Evolutionary conservation across 345 rosid genomes (phyloP).

Genomic region (Hypericum perforatum): DNA sequence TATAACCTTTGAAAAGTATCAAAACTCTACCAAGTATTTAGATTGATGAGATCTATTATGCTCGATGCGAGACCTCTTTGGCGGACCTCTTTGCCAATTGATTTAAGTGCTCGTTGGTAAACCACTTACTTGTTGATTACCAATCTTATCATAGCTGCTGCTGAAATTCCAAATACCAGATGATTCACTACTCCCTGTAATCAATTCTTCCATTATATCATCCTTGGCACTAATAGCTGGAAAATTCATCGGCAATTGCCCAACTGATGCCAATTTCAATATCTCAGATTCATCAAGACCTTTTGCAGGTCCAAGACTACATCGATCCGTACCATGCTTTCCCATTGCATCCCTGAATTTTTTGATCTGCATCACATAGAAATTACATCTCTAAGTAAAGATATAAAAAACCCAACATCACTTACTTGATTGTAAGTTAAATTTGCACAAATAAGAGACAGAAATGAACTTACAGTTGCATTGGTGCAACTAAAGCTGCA

Average conservation of each 20-base stretch:
- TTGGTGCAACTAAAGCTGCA: slow-evolving; percentile 44
- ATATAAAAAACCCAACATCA: too few species aligned
- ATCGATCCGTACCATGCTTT: slow-evolving; percentile 35
- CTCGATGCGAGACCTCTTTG: too few species aligned
- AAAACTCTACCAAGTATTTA: too few species aligned
- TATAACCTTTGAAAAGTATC: too few species aligned
- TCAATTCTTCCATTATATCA: slow-evolving; percentile 14
- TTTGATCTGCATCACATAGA: slow-evolving; percentile 33
- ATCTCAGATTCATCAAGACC: slow-evolving; percentile 45
- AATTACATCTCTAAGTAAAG: too few species aligned
- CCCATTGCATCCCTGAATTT: slow-evolving; percentile 58
- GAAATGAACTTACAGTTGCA: slow-evolving; percentile 14
- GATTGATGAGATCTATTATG: too few species aligned
- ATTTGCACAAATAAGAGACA: background rate
- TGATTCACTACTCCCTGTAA: slow-evolving; percentile 6
- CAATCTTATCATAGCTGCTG: too few species aligned
- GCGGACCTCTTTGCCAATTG: too few species aligned
- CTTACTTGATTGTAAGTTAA: too few species aligned
- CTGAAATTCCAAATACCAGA: slow-evolving; percentile 4
- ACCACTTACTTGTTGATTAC: too few species aligned
- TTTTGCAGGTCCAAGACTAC: slow-evolving; percentile 38
- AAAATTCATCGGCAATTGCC: slow-evolving; percentile 18
- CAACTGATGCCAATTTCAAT: slow-evolving; percentile 17
- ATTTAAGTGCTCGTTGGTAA: too few species aligned
- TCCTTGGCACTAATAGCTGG: background rate